These are phyloP conservation scores for Salicornia ramosissima DNA, from an alignment of 148 eudicot genomes.

Conservation along the genomic window DNA sequence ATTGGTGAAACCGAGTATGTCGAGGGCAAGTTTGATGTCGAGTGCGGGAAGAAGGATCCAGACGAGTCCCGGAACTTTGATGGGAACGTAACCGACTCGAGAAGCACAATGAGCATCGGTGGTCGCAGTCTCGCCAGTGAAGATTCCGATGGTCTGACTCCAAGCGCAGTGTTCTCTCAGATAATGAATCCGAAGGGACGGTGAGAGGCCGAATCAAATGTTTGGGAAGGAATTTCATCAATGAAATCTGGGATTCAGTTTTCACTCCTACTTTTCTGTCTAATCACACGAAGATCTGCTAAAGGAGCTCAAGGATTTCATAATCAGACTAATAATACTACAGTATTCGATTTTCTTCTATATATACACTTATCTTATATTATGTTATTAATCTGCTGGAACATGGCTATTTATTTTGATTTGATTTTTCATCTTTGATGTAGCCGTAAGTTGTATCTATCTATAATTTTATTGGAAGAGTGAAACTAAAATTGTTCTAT, in stretches of 20 bases:
- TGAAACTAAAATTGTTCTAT: conserved; percentile 20
- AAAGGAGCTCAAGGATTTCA: conserved; percentile 4
- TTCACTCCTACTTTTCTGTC: background rate
- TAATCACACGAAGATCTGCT: conserved; percentile 5
- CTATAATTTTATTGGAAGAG: conserved; percentile 21
- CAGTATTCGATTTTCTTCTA: conserved; percentile 1
- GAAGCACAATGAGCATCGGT: conserved; percentile 86
- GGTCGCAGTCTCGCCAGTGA: conserved; percentile 80
- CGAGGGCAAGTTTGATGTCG: conserved; percentile 37
- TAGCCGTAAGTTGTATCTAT: conserved; percentile 31
- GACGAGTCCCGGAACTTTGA: conserved; percentile 44
- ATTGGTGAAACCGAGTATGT: conserved; percentile 41
- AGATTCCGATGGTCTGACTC: conserved; percentile 84
- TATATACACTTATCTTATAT: conserved; percentile 1
- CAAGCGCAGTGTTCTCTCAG: conserved; percentile 93
- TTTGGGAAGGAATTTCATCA: background rate
- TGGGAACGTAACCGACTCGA: conserved; percentile 58
- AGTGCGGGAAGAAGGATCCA: conserved; percentile 56
- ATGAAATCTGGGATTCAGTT: conserved; percentile 4
- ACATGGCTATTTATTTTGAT: conserved; percentile 8
- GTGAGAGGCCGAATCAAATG: conserved; percentile 30
- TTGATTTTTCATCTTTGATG: conserved; percentile 19
- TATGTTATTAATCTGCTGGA: background rate
- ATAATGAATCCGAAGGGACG: conserved; percentile 97
- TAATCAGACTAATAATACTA: conserved; percentile 12